A percentile compares a stretch with the other conserved stretches of the same genome.
phyloP scores from a whole-genome alignment of 176 grass and related monocot genomes.

The Pontederia paniculata region DNA sequence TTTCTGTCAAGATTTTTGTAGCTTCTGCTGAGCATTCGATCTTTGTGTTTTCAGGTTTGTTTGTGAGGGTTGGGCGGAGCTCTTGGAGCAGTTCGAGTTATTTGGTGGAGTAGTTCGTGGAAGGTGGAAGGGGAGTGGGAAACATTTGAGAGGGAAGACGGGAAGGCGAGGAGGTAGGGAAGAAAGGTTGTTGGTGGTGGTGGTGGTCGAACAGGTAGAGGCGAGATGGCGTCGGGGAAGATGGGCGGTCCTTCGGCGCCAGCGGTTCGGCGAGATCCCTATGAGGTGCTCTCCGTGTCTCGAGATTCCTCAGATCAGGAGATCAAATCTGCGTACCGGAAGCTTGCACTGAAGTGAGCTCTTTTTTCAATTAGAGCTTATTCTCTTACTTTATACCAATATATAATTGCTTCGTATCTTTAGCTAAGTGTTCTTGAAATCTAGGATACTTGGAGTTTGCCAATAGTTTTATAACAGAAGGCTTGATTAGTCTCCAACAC shows the following conservation, averaged over 20 bases:
- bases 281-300: slow-evolving; percentile 82
- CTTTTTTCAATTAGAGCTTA: no score
- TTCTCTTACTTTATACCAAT: neutral
- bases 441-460: no score
- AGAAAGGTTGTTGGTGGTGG: neutral
- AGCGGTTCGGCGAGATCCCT: slow-evolving; percentile 60
- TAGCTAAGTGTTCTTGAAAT: no score
- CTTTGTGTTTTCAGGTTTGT: no score
- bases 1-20: no score
- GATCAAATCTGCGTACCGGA: slow-evolving; percentile 94
- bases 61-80: no score
- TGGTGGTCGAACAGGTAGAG: neutral
- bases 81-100: no score
- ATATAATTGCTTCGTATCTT: neutral
- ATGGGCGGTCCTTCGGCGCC: slow-evolving; percentile 76
- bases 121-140: neutral
- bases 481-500: no score
- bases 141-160: no score
- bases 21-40: no score
- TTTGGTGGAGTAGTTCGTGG: no score
- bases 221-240: slow-evolving; percentile 60
- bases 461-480: no score
- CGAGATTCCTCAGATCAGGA: slow-evolving; percentile 93
- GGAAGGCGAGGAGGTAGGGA: neutral
- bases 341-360: slow-evolving; percentile 87